These are phyloP conservation scores for Xylaria sp. DNA, from an alignment of 2,329 filamentous ascomycete species.

Conservation along the genomic window DNA sequence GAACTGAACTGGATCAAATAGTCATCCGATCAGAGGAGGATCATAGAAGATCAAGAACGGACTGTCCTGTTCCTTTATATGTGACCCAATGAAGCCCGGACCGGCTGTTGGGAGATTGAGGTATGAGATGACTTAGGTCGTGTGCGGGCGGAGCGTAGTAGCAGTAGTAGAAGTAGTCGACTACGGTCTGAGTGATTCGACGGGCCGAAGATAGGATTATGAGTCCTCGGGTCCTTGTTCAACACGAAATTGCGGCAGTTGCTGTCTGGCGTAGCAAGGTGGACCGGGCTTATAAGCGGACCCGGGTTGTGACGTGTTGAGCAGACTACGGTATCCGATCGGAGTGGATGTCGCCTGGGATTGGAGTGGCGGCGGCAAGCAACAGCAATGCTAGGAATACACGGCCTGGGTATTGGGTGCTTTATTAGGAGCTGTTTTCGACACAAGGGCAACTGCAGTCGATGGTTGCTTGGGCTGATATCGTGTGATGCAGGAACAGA, in stretches of 20 bases:
- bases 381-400: slow-evolving; percentile 16
- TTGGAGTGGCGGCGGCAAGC: slow-evolving; percentile 14
- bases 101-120: slow-evolving; percentile 19
- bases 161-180: slow-evolving; percentile 7
- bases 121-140: slow-evolving; percentile 8
- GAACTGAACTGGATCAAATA: slow-evolving; percentile 26
- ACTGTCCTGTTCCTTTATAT: slow-evolving; percentile 11
- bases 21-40: slow-evolving; percentile 27
- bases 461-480: slow-evolving; percentile 19
- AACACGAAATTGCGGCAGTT: slow-evolving; percentile 21
- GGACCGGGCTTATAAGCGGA: slow-evolving; percentile 27
- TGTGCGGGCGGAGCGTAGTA: slow-evolving; percentile 6
- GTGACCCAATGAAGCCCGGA: slow-evolving; percentile 18
- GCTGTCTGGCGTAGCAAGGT: slow-evolving; percentile 21
- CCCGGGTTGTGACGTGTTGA: slow-evolving; percentile 33
- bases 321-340: slow-evolving; percentile 20
- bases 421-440: slow-evolving; percentile 23
- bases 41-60: slow-evolving; percentile 14
- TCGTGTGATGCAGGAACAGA: slow-evolving; percentile 25
- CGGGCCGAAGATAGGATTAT: slow-evolving; percentile 41
- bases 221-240: slow-evolving; percentile 38
- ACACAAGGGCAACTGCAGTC: slow-evolving; percentile 25
- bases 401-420: slow-evolving; percentile 17
- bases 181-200: slow-evolving; percentile 29
- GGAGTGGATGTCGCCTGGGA: slow-evolving; percentile 18